A percentile compares a stretch with the other conserved stretches of the same genome.
Conservation (phyloP, 2,329 filamentous ascomycete species). For the Fusarium bulbicola region DNA sequence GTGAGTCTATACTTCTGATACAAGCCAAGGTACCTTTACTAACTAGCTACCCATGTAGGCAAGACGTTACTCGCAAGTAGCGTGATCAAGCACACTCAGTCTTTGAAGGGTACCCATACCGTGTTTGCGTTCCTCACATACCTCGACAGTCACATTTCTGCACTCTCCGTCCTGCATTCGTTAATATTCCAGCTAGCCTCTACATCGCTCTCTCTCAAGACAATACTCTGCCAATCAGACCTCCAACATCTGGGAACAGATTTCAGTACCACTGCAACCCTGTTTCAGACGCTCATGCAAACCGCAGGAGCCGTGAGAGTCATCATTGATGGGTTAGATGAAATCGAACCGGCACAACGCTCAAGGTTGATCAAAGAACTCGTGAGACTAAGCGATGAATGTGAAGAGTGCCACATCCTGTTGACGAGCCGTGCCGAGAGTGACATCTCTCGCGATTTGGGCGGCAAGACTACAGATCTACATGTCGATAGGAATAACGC, state of each 20-base stretch:
- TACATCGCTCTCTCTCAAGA: neutral
- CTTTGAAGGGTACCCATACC: neutral
- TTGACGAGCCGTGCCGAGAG: fast-evolving
- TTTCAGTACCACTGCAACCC: fast-evolving
- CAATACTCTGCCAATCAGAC: neutral
- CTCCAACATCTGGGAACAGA: neutral
- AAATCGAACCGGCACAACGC: fast-evolving
- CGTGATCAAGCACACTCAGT: neutral
- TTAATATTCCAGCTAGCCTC: neutral
- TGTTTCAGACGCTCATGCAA: fast-evolving
- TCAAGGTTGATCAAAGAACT: neutral
- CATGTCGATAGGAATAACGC: neutral
- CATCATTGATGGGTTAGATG: neutral
- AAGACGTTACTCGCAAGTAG: neutral
- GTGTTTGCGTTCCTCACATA: neutral
- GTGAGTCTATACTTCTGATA: neutral
- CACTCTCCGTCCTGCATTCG: neutral
- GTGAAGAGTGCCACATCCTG: neutral
- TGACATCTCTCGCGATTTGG: fast-evolving
- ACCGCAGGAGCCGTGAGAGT: neutral
- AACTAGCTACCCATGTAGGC: fast-evolving
- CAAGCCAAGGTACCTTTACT: fast-evolving
- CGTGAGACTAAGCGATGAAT: fast-evolving
- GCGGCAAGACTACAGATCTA: fast-evolving
- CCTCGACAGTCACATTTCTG: neutral